Conservation (phyloP, 768 basidiomycete species). For the Suillus ampliporus region DNA sequence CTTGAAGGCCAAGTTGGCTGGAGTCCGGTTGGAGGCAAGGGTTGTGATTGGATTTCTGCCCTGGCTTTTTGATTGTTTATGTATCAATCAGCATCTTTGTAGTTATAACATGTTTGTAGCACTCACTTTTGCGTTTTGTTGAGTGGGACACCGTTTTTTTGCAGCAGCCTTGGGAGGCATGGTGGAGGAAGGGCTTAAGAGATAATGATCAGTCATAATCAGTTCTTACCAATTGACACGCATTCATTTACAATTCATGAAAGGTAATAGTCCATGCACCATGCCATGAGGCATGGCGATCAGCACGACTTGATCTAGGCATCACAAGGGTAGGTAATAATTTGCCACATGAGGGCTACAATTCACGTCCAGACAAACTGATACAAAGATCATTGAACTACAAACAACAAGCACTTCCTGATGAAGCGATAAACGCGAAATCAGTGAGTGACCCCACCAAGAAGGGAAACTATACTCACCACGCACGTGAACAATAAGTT, state of each 20-base stretch:
- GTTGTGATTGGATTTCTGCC: too few relatives aligned
- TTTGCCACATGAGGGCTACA: neutral
- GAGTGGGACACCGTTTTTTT: neutral
- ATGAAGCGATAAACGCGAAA: neutral
- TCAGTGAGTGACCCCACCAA: neutral
- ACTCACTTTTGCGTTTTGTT: neutral
- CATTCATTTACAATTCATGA: too few relatives aligned
- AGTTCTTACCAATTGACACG: too few relatives aligned
- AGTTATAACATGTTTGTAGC: too few relatives aligned
- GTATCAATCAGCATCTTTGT: too few relatives aligned
- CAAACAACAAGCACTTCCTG: neutral
- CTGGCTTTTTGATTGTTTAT: neutral
- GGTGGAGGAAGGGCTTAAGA: neutral
- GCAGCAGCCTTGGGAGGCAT: neutral
- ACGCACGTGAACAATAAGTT: neutral
- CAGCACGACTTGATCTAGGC: neutral
- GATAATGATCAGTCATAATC: too few relatives aligned
- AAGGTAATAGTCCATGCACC: neutral
- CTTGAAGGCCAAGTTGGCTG: too few relatives aligned
- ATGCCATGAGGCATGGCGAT: neutral
- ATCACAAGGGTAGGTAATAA: neutral
- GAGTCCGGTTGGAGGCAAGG: too few relatives aligned
- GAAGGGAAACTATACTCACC: neutral
- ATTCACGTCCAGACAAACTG: too few relatives aligned
- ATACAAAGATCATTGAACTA: neutral